Base-by-base conservation (phyloP, 352 stramenopile species). In the Thalassiosira livingstoniorum region DNA sequence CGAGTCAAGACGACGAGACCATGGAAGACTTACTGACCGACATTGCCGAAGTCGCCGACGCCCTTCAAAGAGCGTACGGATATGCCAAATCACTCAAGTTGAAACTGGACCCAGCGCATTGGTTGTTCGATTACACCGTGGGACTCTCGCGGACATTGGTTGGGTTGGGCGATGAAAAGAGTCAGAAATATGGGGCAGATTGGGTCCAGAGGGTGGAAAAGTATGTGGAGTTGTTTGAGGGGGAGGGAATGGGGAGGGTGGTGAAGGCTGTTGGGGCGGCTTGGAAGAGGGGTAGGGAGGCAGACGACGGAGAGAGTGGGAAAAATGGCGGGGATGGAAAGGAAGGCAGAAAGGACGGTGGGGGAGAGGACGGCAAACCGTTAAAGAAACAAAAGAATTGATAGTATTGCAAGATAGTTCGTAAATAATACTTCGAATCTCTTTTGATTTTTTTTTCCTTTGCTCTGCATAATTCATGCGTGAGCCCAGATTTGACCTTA, bases 41-140 rank as follows among this genome's bases (percentile, higher is more conserved):
- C 3, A 85, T 93, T 65, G 89, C 90, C 4, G 89, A 94, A 72
- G 76, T 58, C 3, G 91, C 92, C 54, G 90, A 94, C 67, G 87
- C 67, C 1, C 75, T 95, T 13, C 73, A 94, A 58, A 71, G 77
- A 35, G 55, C 92, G 0, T 81, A 72, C 34, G 63, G 61, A 0
- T 95, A 87, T 81, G 86, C 90, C 0, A 61, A 81, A 2, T 83
- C 78, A 2, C 54, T 95, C 1, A 25, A 86, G 0, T 63, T 95
- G 7, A 80, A 87, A 21, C 31, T 87, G 2, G 66, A 93, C 72
- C 57, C 78, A 4, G 85, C 87, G 0, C 89, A 93, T 78, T 85
- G 92, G 64, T 57, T 94, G 25, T 88, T 83, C 32, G 82, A 91
- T 87, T 89, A 90, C 21, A 86, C 82, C 2, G 75, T 94, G 29